Evolutionary conservation across 106 monocot species (phyloP).

Genomic region (Xerophyta viscosa): DNA sequence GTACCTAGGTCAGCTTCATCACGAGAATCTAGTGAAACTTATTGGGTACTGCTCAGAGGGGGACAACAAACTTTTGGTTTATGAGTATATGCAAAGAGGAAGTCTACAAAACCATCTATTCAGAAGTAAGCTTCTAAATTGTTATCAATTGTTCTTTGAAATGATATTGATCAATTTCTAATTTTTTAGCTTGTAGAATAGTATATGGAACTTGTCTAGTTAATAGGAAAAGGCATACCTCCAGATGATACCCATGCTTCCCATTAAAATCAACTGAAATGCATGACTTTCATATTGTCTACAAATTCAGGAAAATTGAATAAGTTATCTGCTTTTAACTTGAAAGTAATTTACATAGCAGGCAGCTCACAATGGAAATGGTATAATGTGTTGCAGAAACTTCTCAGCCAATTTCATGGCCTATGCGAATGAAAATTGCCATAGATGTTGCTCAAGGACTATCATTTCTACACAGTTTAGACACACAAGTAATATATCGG

Average conservation of each 20-base stretch:
- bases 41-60: constrained; percentile 79
- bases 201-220: too few relatives aligned
- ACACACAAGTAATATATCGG: constrained; percentile 74
- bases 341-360: too few relatives aligned
- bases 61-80: constrained; percentile 78
- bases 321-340: too few relatives aligned
- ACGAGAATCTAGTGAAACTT: constrained; percentile 81
- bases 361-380: too few relatives aligned
- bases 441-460: constrained; percentile 79
- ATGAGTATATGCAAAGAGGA: constrained; percentile 83
- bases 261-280: too few relatives aligned
- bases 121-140: constrained; percentile 35
- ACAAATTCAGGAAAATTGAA: too few relatives aligned
- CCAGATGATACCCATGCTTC: too few relatives aligned
- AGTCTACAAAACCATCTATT: constrained; percentile 93
- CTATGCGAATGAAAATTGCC: constrained; percentile 56
- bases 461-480: constrained; percentile 54
- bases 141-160: not conserved
- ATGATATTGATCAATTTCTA: too few relatives aligned
- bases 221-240: too few relatives aligned
- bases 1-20: constrained; percentile 74
- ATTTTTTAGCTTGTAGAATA: too few relatives aligned
- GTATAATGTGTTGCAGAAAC: constrained; percentile 29
- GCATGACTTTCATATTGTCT: too few relatives aligned
- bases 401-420: constrained; percentile 61